Base-by-base conservation (phyloP, 495 filamentous ascomycete species). In the Penicillium ochrochloron region DNA sequence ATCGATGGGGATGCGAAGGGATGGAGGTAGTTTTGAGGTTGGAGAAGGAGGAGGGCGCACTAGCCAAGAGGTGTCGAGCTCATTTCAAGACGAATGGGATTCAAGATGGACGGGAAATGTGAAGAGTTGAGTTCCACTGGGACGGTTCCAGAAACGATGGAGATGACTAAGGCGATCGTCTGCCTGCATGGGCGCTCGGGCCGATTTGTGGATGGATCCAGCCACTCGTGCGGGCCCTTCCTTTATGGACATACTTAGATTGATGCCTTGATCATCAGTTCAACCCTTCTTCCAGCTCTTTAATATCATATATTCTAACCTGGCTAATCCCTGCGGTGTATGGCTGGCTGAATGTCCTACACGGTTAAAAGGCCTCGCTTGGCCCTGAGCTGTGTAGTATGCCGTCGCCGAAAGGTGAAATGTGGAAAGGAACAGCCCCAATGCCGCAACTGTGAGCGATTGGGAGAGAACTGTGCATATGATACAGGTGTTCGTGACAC, bases 341-440 rank as follows among this genome's bases (percentile, higher is more conserved):
- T 34, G 41, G 23, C 14, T 48, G 29, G 17, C 15, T 59, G 8
- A 17, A 60, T 60, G 58, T 27, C 46, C 33, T 19, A 52, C 56
- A 34, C 48, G 31, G 69, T 69, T 57, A 70, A 67, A 53, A 59
- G 66, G 58, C 70, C 70, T 21, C 67, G 70, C 25, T 35, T 74
- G 58, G 61, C 68, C 15, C 57, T 69, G 0, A 72, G 61, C 35
- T 75, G 74, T 60, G 31, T 66, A 21, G 67, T 69, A 33, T 76
- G 74, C 50, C 63, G 66, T 9, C 62, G 63, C 12, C 70, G 71
- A 25, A 75, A 75, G 42, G 70, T 75, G 25, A 70, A 70, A 23
- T 73, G 72, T 29, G 70, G 67, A 19, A 62, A 64, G 10, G 66
- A 67, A 15, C 63, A 69, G 41, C 70, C 74, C 53, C 42, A 66